Evolutionary conservation across 768 basidiomycete genomes (phyloP).

Genomic region (Russula lepida): DNA sequence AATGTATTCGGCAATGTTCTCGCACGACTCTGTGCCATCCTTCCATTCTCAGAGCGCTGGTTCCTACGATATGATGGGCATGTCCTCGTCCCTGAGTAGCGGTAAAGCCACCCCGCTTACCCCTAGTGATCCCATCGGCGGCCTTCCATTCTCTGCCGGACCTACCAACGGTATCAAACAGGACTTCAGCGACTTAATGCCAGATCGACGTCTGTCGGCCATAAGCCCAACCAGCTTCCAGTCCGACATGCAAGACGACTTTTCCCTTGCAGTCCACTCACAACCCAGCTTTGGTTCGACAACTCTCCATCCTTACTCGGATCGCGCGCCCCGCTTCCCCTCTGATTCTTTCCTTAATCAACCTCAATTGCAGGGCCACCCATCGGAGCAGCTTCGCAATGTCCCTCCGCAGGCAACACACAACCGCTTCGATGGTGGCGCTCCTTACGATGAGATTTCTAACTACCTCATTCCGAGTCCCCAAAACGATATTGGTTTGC

Average conservation of each 20-base stretch:
- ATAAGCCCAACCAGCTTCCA: conserved; percentile 40
- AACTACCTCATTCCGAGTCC: conserved; percentile 47
- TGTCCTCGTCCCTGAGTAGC: conserved; percentile 54
- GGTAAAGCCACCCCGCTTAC: conserved; percentile 73
- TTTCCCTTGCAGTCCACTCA: conserved; percentile 39
- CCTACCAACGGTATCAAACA: conserved; percentile 33
- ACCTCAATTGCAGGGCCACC: conserved; percentile 45
- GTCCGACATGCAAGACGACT: conserved; percentile 59
- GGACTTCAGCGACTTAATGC: conserved; percentile 54
- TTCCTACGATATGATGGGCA: conserved; percentile 57
- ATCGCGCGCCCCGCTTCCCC: conserved; percentile 47
- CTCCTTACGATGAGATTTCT: conserved; percentile 51
- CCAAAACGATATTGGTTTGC: conserved; percentile 48
- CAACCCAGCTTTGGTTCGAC: conserved; percentile 36
- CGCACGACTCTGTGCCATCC: conserved; percentile 50
- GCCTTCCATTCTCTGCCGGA: conserved; percentile 44
- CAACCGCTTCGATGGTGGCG: conserved; percentile 46
- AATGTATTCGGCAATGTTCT: conserved; percentile 51
- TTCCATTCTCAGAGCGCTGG: conserved; percentile 45
- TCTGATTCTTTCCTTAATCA: conserved; percentile 48
- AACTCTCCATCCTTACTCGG: conserved; percentile 42
- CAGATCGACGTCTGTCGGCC: conserved; percentile 50
- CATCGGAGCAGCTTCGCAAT: conserved; percentile 52
- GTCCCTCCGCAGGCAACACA: conserved; percentile 68
- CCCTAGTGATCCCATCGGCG: conserved; percentile 53